A percentile compares a stretch with the other conserved stretches of the same genome.
Evolutionary conservation across 2,329 filamentous ascomycete genomes (phyloP).

Genomic region (Nannizziopsis arthrosporioides): DNA sequence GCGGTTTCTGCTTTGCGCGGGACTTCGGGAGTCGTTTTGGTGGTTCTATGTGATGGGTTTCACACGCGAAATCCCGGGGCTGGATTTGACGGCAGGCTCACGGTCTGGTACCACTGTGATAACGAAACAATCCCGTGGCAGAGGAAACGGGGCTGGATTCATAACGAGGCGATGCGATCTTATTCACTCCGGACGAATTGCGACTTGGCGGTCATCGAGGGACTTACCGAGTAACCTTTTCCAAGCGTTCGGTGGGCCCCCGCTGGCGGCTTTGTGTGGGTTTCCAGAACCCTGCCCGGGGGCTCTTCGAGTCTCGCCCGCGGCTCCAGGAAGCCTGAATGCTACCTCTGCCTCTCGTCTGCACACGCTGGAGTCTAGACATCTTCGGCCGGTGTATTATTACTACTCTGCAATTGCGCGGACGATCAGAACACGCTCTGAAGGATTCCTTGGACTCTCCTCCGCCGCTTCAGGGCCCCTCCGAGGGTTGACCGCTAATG

Average conservation of each 20-base stretch:
- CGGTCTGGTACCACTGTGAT: slow-evolving; percentile 15
- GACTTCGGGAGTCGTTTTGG: slow-evolving; percentile 5
- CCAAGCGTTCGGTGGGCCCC: slow-evolving; percentile 1
- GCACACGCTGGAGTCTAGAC: background rate
- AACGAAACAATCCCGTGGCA: slow-evolving; percentile 6
- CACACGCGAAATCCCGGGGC: slow-evolving; percentile 10
- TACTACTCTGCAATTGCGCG: background rate
- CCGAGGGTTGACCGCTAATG: no score
- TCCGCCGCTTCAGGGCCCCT: no score
- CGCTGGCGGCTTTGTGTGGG: background rate
- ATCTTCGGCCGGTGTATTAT: background rate
- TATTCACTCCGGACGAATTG: slow-evolving; percentile 2
- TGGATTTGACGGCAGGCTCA: slow-evolving; percentile 9
- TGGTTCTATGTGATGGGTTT: slow-evolving; percentile 3
- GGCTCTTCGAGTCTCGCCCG: background rate
- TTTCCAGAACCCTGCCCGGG: background rate
- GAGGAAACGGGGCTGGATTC: slow-evolving; percentile 5
- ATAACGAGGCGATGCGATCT: slow-evolving; percentile 9
- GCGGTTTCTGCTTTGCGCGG: background rate
- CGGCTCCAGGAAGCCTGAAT: slow-evolving; percentile 1
- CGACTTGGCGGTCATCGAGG: slow-evolving; percentile 9
- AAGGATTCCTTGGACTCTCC: no score
- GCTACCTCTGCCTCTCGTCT: background rate
- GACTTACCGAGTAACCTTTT: slow-evolving; percentile 6
- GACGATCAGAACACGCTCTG: no score